Conservation (phyloP, 768 basidiomycete genomes). For the Heimioporus sp. region DNA sequence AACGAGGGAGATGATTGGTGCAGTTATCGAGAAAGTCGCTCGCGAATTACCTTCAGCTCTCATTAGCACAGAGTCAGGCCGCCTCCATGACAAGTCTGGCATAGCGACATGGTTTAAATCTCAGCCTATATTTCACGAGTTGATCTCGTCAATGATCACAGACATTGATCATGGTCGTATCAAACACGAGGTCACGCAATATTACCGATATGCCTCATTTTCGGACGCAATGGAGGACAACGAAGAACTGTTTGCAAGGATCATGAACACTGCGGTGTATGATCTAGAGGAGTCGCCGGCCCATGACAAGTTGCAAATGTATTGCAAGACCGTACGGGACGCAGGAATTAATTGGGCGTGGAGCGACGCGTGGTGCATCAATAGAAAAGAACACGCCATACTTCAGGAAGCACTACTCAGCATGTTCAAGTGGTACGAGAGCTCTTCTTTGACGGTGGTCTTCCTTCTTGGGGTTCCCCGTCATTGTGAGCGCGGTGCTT, state of each 20-base stretch:
- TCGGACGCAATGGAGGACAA: constrained; percentile 6
- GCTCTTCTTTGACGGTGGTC: constrained; percentile 1
- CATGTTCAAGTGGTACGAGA: constrained; percentile 11
- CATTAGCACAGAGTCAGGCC: not conserved
- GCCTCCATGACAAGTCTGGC: not conserved
- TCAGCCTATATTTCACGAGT: not conserved
- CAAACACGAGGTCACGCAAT: not conserved
- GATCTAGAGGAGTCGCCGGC: not conserved
- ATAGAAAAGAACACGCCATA: not conserved
- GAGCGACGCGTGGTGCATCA: constrained; percentile 9
- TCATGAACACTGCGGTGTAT: not conserved
- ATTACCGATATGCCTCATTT: constrained; percentile 3
- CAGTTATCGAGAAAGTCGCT: not conserved
- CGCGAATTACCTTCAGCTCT: not conserved
- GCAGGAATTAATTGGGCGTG: constrained; percentile 4
- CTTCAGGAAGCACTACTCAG: constrained; percentile 2
- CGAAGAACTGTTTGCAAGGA: not conserved
- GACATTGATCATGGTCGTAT: not conserved
- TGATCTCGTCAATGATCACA: not conserved
- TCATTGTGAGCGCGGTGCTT: not conserved
- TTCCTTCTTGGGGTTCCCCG: constrained; percentile 1
- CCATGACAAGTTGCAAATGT: constrained; percentile 3
- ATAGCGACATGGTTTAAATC: not conserved
- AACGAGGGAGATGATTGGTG: not conserved
- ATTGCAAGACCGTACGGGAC: constrained; percentile 4